A percentile compares a stretch with the other conserved stretches of the same genome.
Evolutionary conservation across 2,329 filamentous ascomycete species (phyloP).

Genomic region (Xylariaceae sp.): DNA sequence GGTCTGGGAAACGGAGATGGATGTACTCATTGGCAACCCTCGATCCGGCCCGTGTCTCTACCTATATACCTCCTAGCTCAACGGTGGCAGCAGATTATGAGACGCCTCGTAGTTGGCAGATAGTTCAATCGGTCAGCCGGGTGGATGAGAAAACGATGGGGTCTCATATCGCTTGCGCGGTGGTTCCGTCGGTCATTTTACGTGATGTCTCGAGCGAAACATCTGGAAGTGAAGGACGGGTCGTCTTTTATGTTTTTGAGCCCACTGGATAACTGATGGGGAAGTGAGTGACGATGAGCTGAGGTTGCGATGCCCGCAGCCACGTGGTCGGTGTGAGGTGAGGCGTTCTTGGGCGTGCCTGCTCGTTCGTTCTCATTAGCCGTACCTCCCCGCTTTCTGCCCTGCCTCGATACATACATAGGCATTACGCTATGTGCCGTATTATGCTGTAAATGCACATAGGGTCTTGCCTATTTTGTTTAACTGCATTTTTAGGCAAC

Average conservation of each 20-base stretch:
- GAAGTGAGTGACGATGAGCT: not conserved
- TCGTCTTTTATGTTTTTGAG: not conserved
- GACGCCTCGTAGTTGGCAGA: not conserved
- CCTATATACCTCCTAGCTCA: not conserved
- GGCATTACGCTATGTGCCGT: not conserved
- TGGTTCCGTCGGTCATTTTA: slow-evolving; percentile 15
- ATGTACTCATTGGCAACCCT: slow-evolving; percentile 13
- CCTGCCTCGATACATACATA: not conserved
- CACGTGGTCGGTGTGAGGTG: not conserved
- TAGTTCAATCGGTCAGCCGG: not conserved
- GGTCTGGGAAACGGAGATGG: slow-evolving; percentile 38
- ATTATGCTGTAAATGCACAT: too few relatives aligned
- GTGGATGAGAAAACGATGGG: not conserved
- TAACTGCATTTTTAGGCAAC: too few relatives aligned
- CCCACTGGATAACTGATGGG: not conserved
- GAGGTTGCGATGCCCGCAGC: not conserved
- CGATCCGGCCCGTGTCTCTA: not conserved
- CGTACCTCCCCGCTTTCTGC: not conserved
- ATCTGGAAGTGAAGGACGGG: not conserved
- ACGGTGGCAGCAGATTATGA: not conserved
- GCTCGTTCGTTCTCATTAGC: not conserved
- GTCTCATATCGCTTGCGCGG: slow-evolving; percentile 14
- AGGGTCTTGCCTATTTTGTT: too few relatives aligned
- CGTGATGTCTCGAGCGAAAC: not conserved
- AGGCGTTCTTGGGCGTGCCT: not conserved